Evolutionary conservation across 1,139 yeast genomes (phyloP), one percentile per base, ranked within the genome.

Genomic region (Kazachstania sp.): DNA sequence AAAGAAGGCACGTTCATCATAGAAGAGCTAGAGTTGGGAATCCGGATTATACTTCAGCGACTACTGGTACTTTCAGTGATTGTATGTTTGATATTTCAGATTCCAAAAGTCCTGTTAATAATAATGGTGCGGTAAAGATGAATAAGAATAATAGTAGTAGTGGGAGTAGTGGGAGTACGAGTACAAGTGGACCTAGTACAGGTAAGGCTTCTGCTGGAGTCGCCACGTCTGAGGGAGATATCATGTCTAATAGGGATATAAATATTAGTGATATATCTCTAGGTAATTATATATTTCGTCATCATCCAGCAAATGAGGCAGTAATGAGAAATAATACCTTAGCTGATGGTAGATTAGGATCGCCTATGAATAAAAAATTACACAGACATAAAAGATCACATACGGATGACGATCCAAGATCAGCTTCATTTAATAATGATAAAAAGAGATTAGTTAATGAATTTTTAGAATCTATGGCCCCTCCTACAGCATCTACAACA

Each of bases 1-100:
- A 43, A 39, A 46, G 29, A 8, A 48, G 40, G 23, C 50, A 46
- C 32, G 20, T 18, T 31, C 47, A 40, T 30, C 48, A 47, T 39
- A 39, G 37, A 15, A 37, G 34, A 3, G 32, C 30, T 13, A 28
- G 44, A 4, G 32, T 18, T 19, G 39, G 32, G 8, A 41, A 43
- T 9, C 37, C 46, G 3, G 57, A 53, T 43, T 54, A 46, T 44
- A 53, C 59, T 1, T 49, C 59, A 15, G 55, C 58, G 2, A 29
- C 48, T 1, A 48, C 54, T 5, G 59, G 58, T 3, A 50, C 48
- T 39, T 57, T 55, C 38, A 53, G 59, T 36, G 59, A 53, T 13
- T 49, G 51, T 36, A 48, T 55, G 47, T 55, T 55, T 43, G 35
- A 41, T 20, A 30, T 30, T 8, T 16, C 28, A 11, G 26, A 36